phyloP scores from a whole-genome alignment of 352 stramenopile species.

The Salisapilia sapeloensis region DNA sequence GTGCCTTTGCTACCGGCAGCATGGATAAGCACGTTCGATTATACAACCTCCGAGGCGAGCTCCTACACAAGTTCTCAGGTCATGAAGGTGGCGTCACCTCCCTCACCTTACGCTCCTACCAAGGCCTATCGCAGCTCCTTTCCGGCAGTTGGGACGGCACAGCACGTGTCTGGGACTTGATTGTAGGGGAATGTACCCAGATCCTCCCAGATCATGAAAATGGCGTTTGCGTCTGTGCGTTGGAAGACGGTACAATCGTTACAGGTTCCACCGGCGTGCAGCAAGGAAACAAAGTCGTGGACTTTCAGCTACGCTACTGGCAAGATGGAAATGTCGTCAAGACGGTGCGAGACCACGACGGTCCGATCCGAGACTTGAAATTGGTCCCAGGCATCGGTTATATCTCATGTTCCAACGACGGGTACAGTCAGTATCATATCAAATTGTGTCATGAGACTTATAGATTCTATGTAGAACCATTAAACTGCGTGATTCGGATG shows the following conservation, averaged over 20 bases:
- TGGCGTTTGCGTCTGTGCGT: conserved; percentile 55
- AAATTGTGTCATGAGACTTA: not conserved
- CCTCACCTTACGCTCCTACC: conserved; percentile 14
- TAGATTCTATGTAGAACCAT: conserved; percentile 15
- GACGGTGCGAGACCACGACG: conserved; percentile 39
- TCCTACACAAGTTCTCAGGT: conserved; percentile 20
- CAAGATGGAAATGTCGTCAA: conserved; percentile 25
- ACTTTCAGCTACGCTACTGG: conserved; percentile 73
- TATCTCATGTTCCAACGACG: conserved; percentile 75
- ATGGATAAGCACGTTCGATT: conserved; percentile 74
- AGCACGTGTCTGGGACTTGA: conserved; percentile 50
- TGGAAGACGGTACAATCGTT: conserved; percentile 41
- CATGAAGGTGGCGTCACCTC: conserved; percentile 71
- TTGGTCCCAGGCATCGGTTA: conserved; percentile 52
- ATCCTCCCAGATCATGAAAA: conserved; percentile 59
- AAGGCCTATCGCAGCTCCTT: conserved; percentile 22
- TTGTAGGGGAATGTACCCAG: conserved; percentile 26
- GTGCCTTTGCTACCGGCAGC: conserved; percentile 50
- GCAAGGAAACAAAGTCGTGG: conserved; percentile 52
- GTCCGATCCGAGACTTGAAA: conserved; percentile 54
- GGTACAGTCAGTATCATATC: conserved; percentile 7
- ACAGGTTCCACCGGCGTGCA: conserved; percentile 65
- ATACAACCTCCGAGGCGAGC: conserved; percentile 26
- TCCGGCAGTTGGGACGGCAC: conserved; percentile 76
- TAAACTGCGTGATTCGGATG: conserved; percentile 45